Evolutionary conservation across 2,329 filamentous ascomycete species (phyloP), one percentile per base, ranked within the genome.

Genomic region (Pseudogymnoascus sp.): DNA sequence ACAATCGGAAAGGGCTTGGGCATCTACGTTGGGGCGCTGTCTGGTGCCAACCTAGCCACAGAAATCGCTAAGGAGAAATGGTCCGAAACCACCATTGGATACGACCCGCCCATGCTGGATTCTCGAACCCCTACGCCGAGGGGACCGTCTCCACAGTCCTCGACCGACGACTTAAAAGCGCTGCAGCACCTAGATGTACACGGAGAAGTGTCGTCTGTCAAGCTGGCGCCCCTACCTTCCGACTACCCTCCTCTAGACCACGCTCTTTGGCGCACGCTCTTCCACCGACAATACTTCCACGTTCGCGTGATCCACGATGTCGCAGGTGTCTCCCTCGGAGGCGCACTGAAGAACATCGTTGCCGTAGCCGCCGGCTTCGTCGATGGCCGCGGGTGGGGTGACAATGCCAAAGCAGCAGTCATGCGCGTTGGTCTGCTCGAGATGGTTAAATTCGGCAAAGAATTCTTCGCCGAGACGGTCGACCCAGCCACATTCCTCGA

Each of bases 321-420:
- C n/a, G 95, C 93, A 0, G 95, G 95, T 69, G 93, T 97, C 0
- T 97, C 95, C 4, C 87, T 99, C 35, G 89, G 93, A 47, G 95
- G 95, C 65, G 95, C 95, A 0, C 80, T 99, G 69, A 99, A 99
- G 82, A 99, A 99, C 80, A 88, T 99, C 68, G 91, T 99, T 63
- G 95, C 95, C 4, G 80, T 99, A 17, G 93, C 92, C 4, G 93
- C 95, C 33, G 95, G 95, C 64, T 99, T 96, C 76, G 92, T 97
- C 50, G 91, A 96, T 68, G 95, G 95, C 36, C 85, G 93, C 66
- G 93, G 93, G 68, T 99, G 95, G 93, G 95, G 95, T 72, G 93
- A 97, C 80, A 99, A 97, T 70, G 93, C 93, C 68, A 97, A 99
- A 80, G 92, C 95, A n/a, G 95, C 95, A 53, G 88, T 99, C 65